Conservation (phyloP, 371 early-diverging fungal genomes). For the Synchytrium microbalum region DNA sequence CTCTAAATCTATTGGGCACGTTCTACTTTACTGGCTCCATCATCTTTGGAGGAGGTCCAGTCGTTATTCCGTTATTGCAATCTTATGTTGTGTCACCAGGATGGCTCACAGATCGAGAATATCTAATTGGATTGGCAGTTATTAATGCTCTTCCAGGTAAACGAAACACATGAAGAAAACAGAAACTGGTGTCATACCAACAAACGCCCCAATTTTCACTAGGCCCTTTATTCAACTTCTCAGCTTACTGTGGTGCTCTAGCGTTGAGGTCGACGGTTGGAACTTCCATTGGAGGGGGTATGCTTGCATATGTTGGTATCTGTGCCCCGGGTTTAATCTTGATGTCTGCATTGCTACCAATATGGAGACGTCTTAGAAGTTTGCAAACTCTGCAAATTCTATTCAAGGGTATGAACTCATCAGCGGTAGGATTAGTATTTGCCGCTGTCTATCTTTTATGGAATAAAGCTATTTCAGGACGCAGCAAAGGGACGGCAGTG, state of each 20-base stretch:
- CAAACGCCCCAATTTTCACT: constrained; percentile 4
- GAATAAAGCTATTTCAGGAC: constrained; percentile 23
- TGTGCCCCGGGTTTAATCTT: constrained; percentile 51
- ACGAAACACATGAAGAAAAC: neutral
- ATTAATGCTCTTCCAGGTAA: constrained; percentile 50
- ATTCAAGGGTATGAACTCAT: constrained; percentile 51
- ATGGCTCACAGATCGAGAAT: constrained; percentile 47
- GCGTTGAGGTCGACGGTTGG: constrained; percentile 28
- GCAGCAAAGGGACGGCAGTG: constrained; percentile 11
- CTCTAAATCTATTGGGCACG: constrained; percentile 30
- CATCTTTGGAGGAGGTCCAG: constrained; percentile 62
- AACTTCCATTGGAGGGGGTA: constrained; percentile 32
- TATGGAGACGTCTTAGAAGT: constrained; percentile 43
- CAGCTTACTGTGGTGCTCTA: constrained; percentile 50
- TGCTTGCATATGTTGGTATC: constrained; percentile 45
- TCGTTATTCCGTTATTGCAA: constrained; percentile 50
- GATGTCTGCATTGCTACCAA: constrained; percentile 45
- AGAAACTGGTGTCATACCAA: constrained; percentile 3
- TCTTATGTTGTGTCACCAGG: constrained; percentile 39
- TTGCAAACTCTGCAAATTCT: constrained; percentile 26
- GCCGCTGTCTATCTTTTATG: constrained; percentile 44
- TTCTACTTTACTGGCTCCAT: constrained; percentile 54
- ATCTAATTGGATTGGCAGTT: constrained; percentile 51
- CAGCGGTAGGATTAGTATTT: constrained; percentile 49
- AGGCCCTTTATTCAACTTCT: constrained; percentile 57